Base-by-base conservation (phyloP, 768 basidiomycete genomes). In the Porpolomopsis calyptriformis region DNA sequence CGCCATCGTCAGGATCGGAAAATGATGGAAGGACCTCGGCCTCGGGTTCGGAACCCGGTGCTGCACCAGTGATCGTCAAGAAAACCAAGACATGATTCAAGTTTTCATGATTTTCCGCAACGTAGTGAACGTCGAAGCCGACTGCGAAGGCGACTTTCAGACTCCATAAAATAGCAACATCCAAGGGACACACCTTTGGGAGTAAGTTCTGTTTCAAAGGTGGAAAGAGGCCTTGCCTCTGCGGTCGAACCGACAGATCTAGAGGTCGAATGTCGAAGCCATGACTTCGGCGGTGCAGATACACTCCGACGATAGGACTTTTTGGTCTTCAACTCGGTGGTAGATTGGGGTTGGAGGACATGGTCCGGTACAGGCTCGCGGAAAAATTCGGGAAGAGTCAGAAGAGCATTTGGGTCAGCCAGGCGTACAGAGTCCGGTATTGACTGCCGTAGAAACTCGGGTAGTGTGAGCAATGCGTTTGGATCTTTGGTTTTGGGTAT, bases 31-130 rank as follows among this genome's bases (percentile, higher is more conserved):
- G 60, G 10, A 87, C 78, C 52, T 86, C 83, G 0, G 84, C 82
- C 54, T 77, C 77, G 18, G 83, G 61, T 43, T 78, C 75, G 9
- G 67, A 60, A 2, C 73, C 72, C 3, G 73, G 64, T 1, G 65
- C 68, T 3, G 68, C 57, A 2, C 76, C 74, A 1, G 69, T 68
- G 25, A 80, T 65, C 18, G 75, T 74, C 43, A 92, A 66, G 58
- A 89, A 85, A 19, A 89, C 75, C 27, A 89, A 68, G 24, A 94
- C 72, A 40, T 83, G 82, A 19, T 80, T 78, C 3, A 97, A 74
- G 47, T 80, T 87, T 58, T 92, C 87, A 57, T 93, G 90, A 56
- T 88, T 76, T 62, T 96, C 93, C 20, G 76, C 74, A 26, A 77
- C 67, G 52, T 76, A 75, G 36, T 62, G 55, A 22, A 76, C 65